Conservation (phyloP, 495 filamentous ascomycete species). For the Lophiotrema nucula region DNA sequence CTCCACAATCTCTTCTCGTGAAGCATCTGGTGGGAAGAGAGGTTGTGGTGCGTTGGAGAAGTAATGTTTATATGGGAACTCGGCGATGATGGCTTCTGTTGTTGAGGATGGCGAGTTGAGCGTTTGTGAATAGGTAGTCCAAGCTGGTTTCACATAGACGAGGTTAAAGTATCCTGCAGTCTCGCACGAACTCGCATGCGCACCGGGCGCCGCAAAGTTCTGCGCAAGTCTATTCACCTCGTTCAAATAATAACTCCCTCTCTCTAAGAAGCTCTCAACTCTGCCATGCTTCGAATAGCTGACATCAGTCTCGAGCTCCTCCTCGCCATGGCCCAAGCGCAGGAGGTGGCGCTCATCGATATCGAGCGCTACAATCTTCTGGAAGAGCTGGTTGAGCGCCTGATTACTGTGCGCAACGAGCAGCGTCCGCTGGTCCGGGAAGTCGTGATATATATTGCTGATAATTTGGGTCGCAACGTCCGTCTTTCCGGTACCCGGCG, state of each 20-base stretch:
- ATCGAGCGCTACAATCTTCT: constrained; percentile 91
- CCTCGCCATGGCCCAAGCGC: constrained; percentile 90
- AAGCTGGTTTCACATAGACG: constrained; percentile 85
- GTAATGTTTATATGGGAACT: constrained; percentile 87
- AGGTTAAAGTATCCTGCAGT: constrained; percentile 94
- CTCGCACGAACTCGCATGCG: constrained; percentile 92
- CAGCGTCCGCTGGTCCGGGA: constrained; percentile 85
- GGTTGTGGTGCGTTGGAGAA: constrained; percentile 87
- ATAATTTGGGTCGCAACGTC: constrained; percentile 98
- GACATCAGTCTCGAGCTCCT: constrained; percentile 80
- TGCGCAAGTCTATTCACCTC: constrained; percentile 86
- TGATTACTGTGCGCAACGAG: constrained; percentile 98
- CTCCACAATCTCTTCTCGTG: constrained; percentile 70
- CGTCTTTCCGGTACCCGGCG: constrained; percentile 96
- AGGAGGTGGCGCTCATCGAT: constrained; percentile 95
- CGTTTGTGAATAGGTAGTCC: constrained; percentile 76
- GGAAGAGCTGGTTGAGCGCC: constrained; percentile 96
- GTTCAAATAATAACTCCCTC: constrained; percentile 69
- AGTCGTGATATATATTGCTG: constrained; percentile 98
- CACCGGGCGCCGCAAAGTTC: constrained; percentile 80
- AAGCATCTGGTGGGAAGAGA: constrained; percentile 64
- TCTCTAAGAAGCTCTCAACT: constrained; percentile 94
- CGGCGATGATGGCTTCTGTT: constrained; percentile 61
- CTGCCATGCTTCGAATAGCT: constrained; percentile 94
- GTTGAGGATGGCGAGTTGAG: constrained; percentile 48